phyloP scores from a whole-genome alignment of 148 eudicot species.

The Pharnaceum exiguum region DNA sequence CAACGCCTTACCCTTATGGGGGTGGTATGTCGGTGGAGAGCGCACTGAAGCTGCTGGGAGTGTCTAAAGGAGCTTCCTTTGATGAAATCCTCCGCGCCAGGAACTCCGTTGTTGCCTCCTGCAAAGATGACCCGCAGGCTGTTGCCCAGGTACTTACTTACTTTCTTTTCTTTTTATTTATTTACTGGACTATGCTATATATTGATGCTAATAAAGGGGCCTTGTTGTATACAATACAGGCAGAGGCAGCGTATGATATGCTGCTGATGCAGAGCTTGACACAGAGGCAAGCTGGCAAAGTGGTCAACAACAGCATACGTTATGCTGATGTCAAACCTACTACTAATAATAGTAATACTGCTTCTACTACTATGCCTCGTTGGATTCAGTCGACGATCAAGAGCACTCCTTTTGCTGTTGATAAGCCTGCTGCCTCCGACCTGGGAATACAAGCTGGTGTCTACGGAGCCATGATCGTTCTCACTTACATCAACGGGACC shows the following conservation, averaged over 20 bases:
- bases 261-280: constrained; percentile 93
- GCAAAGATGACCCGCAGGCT: constrained; percentile 61
- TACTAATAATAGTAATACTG: constrained; percentile 40
- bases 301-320: constrained; percentile 68
- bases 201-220: no score
- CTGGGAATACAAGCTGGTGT: constrained; percentile 90
- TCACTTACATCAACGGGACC: constrained; percentile 80
- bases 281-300: constrained; percentile 93
- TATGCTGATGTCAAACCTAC: constrained; percentile 93
- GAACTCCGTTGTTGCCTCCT: constrained; percentile 52
- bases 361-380: constrained; percentile 62
- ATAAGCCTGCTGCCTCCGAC: constrained; percentile 58
- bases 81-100: constrained; percentile 86
- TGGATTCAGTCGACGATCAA: constrained; percentile 71
- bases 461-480: constrained; percentile 86
- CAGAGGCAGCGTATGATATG: constrained; percentile 98
- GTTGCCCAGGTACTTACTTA: constrained; percentile 53
- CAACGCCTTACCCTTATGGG: no score
- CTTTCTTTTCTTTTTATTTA: neutral
- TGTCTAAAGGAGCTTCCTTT: constrained; percentile 73
- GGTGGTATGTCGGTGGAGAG: constrained; percentile 84
- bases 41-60: constrained; percentile 79
- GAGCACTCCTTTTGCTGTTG: constrained; percentile 49
- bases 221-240: no score
- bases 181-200: no score